Conservation (phyloP, 495 filamentous ascomycete species). For the Parmelia sp. region DNA sequence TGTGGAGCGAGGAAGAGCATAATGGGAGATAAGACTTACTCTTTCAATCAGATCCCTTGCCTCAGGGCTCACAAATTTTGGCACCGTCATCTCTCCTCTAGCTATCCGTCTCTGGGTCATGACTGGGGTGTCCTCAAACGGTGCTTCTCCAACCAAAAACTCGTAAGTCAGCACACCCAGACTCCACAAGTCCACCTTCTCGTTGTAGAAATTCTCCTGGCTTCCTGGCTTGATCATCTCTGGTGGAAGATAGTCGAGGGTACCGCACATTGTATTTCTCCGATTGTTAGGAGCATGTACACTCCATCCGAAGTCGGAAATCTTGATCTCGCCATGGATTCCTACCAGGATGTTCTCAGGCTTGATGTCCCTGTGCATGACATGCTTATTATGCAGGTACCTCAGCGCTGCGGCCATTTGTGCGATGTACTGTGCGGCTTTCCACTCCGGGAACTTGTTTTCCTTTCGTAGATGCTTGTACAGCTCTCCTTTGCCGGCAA, state of each 20-base stretch:
- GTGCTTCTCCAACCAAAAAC: constrained; percentile 91
- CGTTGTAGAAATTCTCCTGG: constrained; percentile 78
- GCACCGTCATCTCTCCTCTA: constrained; percentile 85
- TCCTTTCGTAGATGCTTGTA: constrained; percentile 94
- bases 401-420: constrained; percentile 92
- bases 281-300: constrained; percentile 95
- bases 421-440: constrained; percentile 94
- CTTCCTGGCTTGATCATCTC: constrained; percentile 87
- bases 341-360: constrained; percentile 97
- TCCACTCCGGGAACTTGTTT: constrained; percentile 87
- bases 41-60: constrained; percentile 88
- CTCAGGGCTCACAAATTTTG: constrained; percentile 82
- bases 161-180: constrained; percentile 94
- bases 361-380: constrained; percentile 98
- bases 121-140: constrained; percentile 89
- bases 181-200: constrained; percentile 96
- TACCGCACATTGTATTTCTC: constrained; percentile 93
- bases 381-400: constrained; percentile 94
- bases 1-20: not conserved
- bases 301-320: constrained; percentile 97
- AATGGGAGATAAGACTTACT: constrained; percentile 43
- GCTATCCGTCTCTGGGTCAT: constrained; percentile 93
- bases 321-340: constrained; percentile 97
- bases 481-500: constrained; percentile 88
- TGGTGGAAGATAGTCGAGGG: constrained; percentile 91